Conservation (phyloP, 139 green algal species). For the Coelastrella sp. region DNA sequence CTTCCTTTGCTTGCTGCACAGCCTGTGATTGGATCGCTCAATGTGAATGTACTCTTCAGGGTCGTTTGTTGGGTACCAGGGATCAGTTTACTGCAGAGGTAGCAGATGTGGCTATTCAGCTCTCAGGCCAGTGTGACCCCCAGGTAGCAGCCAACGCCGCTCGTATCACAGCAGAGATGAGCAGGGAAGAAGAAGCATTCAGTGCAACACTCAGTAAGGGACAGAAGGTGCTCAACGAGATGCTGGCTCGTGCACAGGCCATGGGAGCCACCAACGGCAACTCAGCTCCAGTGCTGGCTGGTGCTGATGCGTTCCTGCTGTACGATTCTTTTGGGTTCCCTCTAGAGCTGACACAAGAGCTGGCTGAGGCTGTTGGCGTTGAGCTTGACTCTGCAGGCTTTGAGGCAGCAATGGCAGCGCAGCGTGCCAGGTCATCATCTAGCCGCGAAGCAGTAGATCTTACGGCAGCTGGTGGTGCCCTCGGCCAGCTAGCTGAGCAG, state of each 20-base stretch:
- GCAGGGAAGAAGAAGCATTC: slow-evolving; percentile 83
- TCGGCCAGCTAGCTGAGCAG: slow-evolving; percentile 58
- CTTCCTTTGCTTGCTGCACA: too few species aligned
- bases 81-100: slow-evolving; percentile 74
- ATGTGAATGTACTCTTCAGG: slow-evolving; percentile 24
- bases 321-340: slow-evolving; percentile 94
- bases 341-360: slow-evolving; percentile 86
- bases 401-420: slow-evolving; percentile 73
- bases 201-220: slow-evolving; percentile 81
- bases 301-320: slow-evolving; percentile 86
- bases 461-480: slow-evolving; percentile 55
- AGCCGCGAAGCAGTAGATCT: slow-evolving; percentile 76
- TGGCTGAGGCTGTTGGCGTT: slow-evolving; percentile 61
- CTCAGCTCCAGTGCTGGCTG: slow-evolving; percentile 52
- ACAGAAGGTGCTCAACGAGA: slow-evolving; percentile 81
- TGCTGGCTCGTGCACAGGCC: slow-evolving; percentile 58
- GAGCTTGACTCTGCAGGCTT: slow-evolving; percentile 77
- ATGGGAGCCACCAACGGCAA: not conserved
- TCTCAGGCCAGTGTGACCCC: slow-evolving; percentile 80
- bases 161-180: slow-evolving; percentile 82
- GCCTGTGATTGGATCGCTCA: too few species aligned
- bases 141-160: slow-evolving; percentile 63
- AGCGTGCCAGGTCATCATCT: slow-evolving; percentile 70
- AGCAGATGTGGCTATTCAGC: slow-evolving; percentile 75
- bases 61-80: slow-evolving; percentile 77